Evolutionary conservation across 2,329 filamentous ascomycete species (phyloP), one percentile per base, ranked within the genome.

Genomic region (Aspergillus ochraceoroseus): DNA sequence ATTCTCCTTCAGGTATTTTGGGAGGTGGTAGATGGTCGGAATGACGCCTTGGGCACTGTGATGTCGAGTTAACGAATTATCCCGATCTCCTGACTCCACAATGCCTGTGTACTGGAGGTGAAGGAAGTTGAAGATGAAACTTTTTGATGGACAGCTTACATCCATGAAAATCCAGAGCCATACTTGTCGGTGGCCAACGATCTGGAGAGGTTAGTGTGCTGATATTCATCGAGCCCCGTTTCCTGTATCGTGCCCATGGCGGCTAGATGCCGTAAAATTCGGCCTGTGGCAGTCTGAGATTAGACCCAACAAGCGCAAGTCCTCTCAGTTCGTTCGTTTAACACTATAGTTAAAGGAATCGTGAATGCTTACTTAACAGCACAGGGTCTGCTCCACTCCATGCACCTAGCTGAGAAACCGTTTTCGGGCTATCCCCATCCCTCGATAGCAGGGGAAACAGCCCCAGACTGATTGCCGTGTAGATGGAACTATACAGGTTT

Each of bases 181-280:
- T 54, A 57, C 8, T 55, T 49, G 2, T 47, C 43, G 1, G 54
- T 33, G 7, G 32, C 34, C 14, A 67, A 31, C 2, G 59, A 49
- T 12, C 38, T 62, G 2, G 61, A 52, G 35, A 64, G 58, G 22
- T 58, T 57, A 11, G 53, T 66, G 3, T 52, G 47, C 11, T 53
- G 50, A 38, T 67, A 67, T 26, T 57, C 51, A 39, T 65, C 55
- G 1, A 45, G 46, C 1, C 56, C 59, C 3, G 53, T 55, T 38
- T 66, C 63, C 2, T 44, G 41, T 29, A 67, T 48, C 12, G 61
- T 56, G 9, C 60, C 60, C 52, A 65, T 63, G 2, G 63, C 53
- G n/a, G 39, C 50, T 0, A 67, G 48, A 15, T 66, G 64, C 36
- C 62, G 59, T 30, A 65, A 45, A 18, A 65, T 42, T 3, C 63